Base-by-base conservation (phyloP, 2,329 filamentous ascomycete species). In the Sporothrix pseudoabietina region DNA sequence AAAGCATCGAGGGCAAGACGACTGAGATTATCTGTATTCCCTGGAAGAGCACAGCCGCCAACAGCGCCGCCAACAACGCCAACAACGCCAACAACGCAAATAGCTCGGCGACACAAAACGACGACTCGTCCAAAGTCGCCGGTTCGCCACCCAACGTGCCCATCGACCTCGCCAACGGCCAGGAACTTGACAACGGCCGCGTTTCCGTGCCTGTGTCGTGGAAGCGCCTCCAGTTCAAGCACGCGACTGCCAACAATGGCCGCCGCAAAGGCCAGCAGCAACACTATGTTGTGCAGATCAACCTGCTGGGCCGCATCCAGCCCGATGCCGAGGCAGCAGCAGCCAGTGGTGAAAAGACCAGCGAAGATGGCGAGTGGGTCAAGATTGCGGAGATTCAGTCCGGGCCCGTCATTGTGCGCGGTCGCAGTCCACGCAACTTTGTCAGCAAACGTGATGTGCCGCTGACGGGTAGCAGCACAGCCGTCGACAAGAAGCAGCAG, bases 11-110 rank as follows among this genome's bases (percentile, higher is more conserved):
- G 80, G 93, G 93, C 68, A 97, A 97, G 79, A 79, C 89, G 0
- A 95, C 97, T 6, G 97, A 98, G 82, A 97, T 98, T 75, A 98
- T 98, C 74, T 96, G 92, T 0, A 96, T 98, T 66, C 95, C 95
- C 0, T 98, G 95, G 94, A 98, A 98, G 84, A 97, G 85, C 87
- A 79, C 91, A 84, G 78, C 90, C 83, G 77, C 90, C 77, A 71
- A 63, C 49, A 63, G 32, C n/a, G 12, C 26, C 66, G 57, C 69
- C 35, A 39, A 44, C 47, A 41, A 26, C n/a, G 55, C 39, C 49
- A 52, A 26, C 55, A 70, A 30, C 57, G 26, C n/a, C 14, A 55
- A 44, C 47, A 71, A 71, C 32, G 10, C 6, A 7, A 41, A 41
- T 14, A 44, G 12, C 10, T 19, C 44, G 10, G 14, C 44, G 4